Base-by-base conservation (phyloP, 2,329 filamentous ascomycete genomes). In the Colletotrichum eremochloae region DNA sequence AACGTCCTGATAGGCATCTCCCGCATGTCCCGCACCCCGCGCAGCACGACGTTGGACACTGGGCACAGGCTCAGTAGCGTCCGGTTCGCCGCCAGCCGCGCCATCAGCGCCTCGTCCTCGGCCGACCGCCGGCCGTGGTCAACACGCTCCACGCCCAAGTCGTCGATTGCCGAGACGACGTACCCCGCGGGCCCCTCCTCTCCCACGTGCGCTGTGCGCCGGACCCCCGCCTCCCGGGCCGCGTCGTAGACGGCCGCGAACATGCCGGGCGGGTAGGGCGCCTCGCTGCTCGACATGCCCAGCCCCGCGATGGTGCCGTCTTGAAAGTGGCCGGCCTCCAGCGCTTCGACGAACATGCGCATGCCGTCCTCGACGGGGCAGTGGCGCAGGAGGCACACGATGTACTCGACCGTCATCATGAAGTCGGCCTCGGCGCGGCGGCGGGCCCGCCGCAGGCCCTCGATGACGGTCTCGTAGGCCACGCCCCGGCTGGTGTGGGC, bases 341-440 rank as follows among this genome's bases (percentile, higher is more conserved):
- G 71, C 29, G 81, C 76, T 50, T 76, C 77, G 61, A 78, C 72
- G 68, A 86, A 89, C 53, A 82, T 84, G 40, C 80, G 78, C 63
- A 85, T 77, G 62, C 89, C 89, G n/a, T 90, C 87, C 1, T 83
- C 79, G 6, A 90, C 86, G 3, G 92, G 90, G 57, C 94, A 82
- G 80, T 95, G 91, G 40, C 92, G 87, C 74, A 95, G 82, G 76
- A 95, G 91, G 79, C 93, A 95, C 76, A 92, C 88, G 74, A 94
- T 93, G 50, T 94, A 82, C 75, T 89, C 86, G 52, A 89, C 89
- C 2, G 87, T 90, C 67, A 95, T 86, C 31, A 87, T 89, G n/a
- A 93, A 84, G 71, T 93, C 89, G 60, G 79, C 79, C 76, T 89
- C 84, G 1, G 93, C 93, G 31, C 89, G 86, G 66, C 81, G 78